Evolutionary conservation across 164 flowering plant species (phyloP).

Genomic region (Cinnamomum chago): DNA sequence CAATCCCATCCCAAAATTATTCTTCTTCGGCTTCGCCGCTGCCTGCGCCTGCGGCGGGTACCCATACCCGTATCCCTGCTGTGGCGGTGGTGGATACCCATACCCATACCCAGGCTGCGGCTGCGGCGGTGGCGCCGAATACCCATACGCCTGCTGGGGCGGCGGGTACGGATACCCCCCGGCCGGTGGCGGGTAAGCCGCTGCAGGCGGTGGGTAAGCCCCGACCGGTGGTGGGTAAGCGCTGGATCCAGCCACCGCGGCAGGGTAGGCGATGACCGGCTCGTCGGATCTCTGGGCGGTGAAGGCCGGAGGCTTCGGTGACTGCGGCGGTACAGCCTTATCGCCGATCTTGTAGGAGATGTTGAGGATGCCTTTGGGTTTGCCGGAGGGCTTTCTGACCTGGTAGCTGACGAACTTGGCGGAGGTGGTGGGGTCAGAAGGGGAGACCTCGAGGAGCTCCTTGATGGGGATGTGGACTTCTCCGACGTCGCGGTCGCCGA

Average conservation of each 20-base stretch:
- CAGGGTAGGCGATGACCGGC: conserved; percentile 49
- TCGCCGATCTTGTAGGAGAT: conserved; percentile 58
- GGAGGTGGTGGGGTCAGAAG: conserved; percentile 12
- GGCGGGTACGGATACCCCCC: conserved; percentile 28
- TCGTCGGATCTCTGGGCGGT: conserved; percentile 6
- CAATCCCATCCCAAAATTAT: conserved; percentile 58
- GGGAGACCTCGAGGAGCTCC: conserved; percentile 39
- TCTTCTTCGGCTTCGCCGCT: conserved; percentile 44
- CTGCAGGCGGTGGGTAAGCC: conserved; percentile 17
- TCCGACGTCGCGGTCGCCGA: conserved; percentile 59
- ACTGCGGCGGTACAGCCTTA: conserved; percentile 9
- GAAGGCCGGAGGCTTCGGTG: conserved; percentile 1
- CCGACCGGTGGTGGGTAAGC: conserved; percentile 12
- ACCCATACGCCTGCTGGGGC: neutral
- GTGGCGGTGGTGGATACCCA: conserved; percentile 25
- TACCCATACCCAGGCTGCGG: conserved; percentile 16
- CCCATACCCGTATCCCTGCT: conserved; percentile 9
- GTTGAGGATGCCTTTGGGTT: conserved; percentile 49
- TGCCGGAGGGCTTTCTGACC: conserved; percentile 51
- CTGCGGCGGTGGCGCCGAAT: conserved; percentile 11
- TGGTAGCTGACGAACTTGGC: conserved; percentile 38
- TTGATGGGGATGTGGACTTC: conserved; percentile 55
- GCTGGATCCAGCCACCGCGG: conserved; percentile 15
- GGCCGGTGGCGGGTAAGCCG: conserved; percentile 15
- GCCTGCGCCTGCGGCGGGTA: conserved; percentile 17